Percentiles rank a stretch among this genome's conserved stretches.
These are phyloP conservation scores for Solanum tarijense DNA, from an alignment of 257 asterid genomes.

Conservation along the genomic window DNA sequence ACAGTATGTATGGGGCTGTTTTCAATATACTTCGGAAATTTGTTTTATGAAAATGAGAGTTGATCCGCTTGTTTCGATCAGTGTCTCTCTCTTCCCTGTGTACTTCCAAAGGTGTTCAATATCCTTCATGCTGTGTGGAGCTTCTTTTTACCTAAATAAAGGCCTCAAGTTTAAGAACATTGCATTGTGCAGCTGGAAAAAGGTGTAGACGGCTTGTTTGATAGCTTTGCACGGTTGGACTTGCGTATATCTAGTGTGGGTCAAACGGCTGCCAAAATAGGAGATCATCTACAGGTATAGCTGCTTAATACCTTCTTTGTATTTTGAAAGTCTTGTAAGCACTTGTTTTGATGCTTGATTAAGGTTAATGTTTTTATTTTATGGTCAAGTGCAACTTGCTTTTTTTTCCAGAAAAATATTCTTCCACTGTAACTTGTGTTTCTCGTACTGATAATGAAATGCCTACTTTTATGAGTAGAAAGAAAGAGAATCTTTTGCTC, in stretches of 20 bases:
- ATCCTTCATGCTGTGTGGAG: background rate
- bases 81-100: background rate
- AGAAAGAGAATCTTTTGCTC: background rate
- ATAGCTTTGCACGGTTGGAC: constrained; percentile 90
- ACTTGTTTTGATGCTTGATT: background rate
- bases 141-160: background rate
- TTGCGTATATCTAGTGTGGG: constrained; percentile 97
- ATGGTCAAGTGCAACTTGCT: background rate
- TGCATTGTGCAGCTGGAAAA: constrained; percentile 68
- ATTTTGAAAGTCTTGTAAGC: background rate
- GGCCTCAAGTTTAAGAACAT: background rate
- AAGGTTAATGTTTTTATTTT: background rate
- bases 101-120: background rate
- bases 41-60: background rate
- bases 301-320: background rate
- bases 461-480: background rate
- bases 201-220: constrained; percentile 97
- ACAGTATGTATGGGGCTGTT: background rate
- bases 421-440: background rate
- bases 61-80: background rate
- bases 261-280: constrained; percentile 98
- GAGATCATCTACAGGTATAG: constrained; percentile 89
- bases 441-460: background rate
- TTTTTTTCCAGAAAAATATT: background rate
- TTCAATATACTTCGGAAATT: background rate